A percentile compares a stretch with the other conserved stretches of the same genome.
Evolutionary conservation across 805 yeast species (phyloP).

Genomic region (Candida broadrunensis): DNA sequence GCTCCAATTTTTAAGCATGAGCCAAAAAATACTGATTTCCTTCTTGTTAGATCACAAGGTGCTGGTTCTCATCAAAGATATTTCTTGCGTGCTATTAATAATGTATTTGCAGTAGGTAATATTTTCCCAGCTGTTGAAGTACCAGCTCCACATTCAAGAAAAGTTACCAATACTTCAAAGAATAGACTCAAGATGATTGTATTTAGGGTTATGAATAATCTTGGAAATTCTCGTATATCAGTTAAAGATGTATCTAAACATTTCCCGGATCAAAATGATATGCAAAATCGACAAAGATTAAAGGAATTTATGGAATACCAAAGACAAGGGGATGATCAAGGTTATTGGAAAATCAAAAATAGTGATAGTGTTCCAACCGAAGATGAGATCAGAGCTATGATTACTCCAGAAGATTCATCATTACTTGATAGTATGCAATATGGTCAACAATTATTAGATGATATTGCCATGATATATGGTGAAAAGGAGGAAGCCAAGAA

Average conservation of each 20-base stretch:
- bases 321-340: slow-evolving; percentile 90
- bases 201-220: slow-evolving; percentile 76
- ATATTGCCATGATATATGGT: slow-evolving; percentile 55
- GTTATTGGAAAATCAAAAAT: slow-evolving; percentile 83
- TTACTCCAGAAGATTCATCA: slow-evolving; percentile 87
- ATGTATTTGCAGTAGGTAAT: slow-evolving; percentile 86
- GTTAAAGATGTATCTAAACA: slow-evolving; percentile 87
- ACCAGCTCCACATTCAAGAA: slow-evolving; percentile 97
- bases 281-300: slow-evolving; percentile 92
- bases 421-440: slow-evolving; percentile 88
- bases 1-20: slow-evolving; percentile 95
- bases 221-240: slow-evolving; percentile 67
- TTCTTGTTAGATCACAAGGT: slow-evolving; percentile 77
- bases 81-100: slow-evolving; percentile 65
- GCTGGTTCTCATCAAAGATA: slow-evolving; percentile 70
- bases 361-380: slow-evolving; percentile 63
- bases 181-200: slow-evolving; percentile 93
- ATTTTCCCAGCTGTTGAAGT: slow-evolving; percentile 89
- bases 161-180: slow-evolving; percentile 89
- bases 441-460: slow-evolving; percentile 87
- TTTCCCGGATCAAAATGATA: slow-evolving; percentile 95
- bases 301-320: slow-evolving; percentile 98
- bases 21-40: slow-evolving; percentile 71
- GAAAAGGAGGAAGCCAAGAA: slow-evolving; percentile 26
- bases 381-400: slow-evolving; percentile 76